Percentiles rank a stretch among this genome's conserved stretches.
These are phyloP conservation scores for Primulina tabacum DNA, from an alignment of 257 asterid species.

Conservation along the genomic window DNA sequence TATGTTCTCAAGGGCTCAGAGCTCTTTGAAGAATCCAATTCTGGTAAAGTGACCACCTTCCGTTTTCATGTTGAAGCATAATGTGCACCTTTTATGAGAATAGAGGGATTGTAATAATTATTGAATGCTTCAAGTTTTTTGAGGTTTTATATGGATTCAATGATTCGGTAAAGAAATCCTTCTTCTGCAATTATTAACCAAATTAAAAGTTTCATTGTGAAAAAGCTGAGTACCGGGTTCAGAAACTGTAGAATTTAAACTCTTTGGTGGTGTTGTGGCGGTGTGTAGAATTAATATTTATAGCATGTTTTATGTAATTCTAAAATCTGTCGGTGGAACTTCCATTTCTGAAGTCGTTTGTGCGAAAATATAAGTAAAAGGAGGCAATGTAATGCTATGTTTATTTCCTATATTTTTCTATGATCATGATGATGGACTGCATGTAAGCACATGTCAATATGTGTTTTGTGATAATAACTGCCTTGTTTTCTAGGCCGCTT, in stretches of 20 bases:
- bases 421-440: background rate
- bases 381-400: background rate
- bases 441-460: background rate
- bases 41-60: constrained; percentile 30
- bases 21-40: constrained; percentile 68
- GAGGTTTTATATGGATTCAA: background rate
- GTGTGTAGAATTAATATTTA: background rate
- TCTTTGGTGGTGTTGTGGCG: background rate
- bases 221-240: background rate
- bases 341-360: no score
- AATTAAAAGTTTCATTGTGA: background rate
- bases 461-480: constrained; percentile 8
- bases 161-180: background rate
- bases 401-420: background rate
- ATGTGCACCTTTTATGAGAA: constrained; percentile 4
- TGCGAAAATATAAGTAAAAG: background rate
- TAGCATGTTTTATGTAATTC: background rate
- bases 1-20: constrained; percentile 97
- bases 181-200: background rate
- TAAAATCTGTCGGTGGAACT: background rate
- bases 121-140: constrained; percentile 12
- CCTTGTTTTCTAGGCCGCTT: constrained; percentile 46
- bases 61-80: background rate
- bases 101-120: background rate
- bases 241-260: background rate